Base-by-base conservation (phyloP, 768 basidiomycete genomes). In the Sutorius australiensis region DNA sequence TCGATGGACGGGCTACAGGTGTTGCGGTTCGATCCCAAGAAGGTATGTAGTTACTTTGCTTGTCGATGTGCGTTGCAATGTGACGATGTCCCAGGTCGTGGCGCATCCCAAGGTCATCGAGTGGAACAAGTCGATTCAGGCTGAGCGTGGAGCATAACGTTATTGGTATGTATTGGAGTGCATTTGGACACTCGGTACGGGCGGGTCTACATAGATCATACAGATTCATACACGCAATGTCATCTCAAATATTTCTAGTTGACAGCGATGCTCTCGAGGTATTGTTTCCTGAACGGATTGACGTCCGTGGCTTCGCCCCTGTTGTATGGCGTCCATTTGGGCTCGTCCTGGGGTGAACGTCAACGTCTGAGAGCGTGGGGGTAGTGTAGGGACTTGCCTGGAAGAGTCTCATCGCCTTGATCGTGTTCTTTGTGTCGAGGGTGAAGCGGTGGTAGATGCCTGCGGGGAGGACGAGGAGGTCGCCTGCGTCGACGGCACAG, bases 381-480 rank as follows among this genome's bases (percentile, higher is more conserved):
- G 21, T 56, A 4, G 24, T 24, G 24, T 24, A 24, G 24, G 24
- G 24, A 24, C 71, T 32, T 53, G 83, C 91, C 81, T 93, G 82
- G 82, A 95, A 97, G 48, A 97, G 75, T 8, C 93, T 79, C 68
- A 93, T 75, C 0, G 87, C 87, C 60, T 84, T 82, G 71, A 94
- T 84, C 32, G 73, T 72, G 68, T 97, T 82, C 46, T 64, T 72
- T 56, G 82, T 79, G 65, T 95, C 92, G 14, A 97, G 81, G 0
- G 91, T 95, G 75, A 97, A 98, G 37, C 94, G 87, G 72, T 98
- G 95, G 69, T 94, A 97, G 61, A 95, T 92, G 0, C 92, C 93
- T 16, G 90, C 81, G 1, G 95, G 95, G 38, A 98, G 70, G 48
- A 97, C 84, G 48, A 97, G 70, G 44, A 98, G 78, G 65, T 97